Percentiles rank a stretch among this genome's conserved stretches.
Conservation (phyloP, 1,139 yeast species). For the Taiozyma sp. region DNA sequence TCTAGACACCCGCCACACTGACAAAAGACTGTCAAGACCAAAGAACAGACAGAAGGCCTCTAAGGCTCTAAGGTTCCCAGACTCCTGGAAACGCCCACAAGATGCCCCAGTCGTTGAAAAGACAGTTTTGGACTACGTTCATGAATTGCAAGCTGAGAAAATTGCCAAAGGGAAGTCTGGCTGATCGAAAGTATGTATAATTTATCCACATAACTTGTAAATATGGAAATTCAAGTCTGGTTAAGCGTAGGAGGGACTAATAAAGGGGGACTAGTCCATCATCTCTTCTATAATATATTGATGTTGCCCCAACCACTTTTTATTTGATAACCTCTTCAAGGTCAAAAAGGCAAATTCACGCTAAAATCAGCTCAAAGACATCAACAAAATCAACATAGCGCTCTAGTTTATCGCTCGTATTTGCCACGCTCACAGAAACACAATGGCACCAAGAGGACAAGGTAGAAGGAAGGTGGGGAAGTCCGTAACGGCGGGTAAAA, state of each 20-base stretch:
- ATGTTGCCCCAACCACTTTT: not conserved
- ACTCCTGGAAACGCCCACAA: conserved; percentile 79
- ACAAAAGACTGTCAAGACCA: conserved; percentile 40
- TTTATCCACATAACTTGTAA: not conserved
- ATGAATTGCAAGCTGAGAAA: conserved; percentile 6
- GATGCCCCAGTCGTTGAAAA: conserved; percentile 45
- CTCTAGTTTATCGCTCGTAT: not conserved
- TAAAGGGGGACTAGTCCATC: too few relatives aligned
- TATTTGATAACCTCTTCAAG: not conserved
- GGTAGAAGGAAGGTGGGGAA: conserved; percentile 18
- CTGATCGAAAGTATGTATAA: not conserved
- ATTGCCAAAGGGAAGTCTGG: not conserved
- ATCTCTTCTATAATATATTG: too few relatives aligned
- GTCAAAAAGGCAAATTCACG: not conserved
- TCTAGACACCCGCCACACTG: conserved; percentile 67
- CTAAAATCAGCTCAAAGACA: not conserved
- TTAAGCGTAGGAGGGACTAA: too few relatives aligned
- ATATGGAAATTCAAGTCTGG: not conserved
- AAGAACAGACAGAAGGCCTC: conserved; percentile 25
- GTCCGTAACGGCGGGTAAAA: conserved; percentile 14
- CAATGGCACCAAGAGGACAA: conserved; percentile 17
- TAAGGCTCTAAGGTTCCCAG: conserved; percentile 50
- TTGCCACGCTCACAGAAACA: not conserved
- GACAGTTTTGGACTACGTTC: conserved; percentile 17
- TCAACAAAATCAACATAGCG: not conserved